Evolutionary conservation across 192 early-diverging fungal genomes (phyloP).

Genomic region (Mortierella hygrophila): DNA sequence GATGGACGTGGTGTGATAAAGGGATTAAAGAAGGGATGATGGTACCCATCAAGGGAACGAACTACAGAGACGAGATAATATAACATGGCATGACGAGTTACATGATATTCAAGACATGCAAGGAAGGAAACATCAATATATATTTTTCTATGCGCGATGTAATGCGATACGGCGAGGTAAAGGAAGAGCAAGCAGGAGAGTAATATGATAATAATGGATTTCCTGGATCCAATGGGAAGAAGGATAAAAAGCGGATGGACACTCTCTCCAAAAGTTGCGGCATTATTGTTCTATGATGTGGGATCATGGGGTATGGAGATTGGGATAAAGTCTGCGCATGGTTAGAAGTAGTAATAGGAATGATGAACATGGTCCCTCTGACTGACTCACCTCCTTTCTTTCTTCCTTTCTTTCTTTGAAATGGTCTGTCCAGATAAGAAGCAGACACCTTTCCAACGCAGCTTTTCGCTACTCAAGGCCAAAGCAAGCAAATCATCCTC

Average conservation of each 20-base stretch:
- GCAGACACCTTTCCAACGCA: conserved; percentile 10
- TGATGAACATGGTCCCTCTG: neutral
- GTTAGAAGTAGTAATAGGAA: neutral
- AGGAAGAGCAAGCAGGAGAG: neutral
- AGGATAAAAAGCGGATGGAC: neutral
- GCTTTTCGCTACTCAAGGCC: conserved; percentile 22
- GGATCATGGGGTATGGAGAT: neutral
- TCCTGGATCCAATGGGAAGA: neutral
- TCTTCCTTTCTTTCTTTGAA: neutral
- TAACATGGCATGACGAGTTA: no score
- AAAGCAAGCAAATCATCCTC: conserved; percentile 1
- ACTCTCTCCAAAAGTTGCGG: neutral
- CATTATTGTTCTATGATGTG: neutral
- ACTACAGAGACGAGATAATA: no score
- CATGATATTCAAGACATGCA: no score
- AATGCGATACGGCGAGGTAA: neutral
- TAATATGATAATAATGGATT: neutral
- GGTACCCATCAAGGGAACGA: no score
- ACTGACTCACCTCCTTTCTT: neutral
- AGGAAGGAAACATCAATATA: no score
- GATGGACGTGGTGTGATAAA: no score
- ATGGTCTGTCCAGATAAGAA: conserved; percentile 25
- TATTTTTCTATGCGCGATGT: no score
- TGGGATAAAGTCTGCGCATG: neutral
- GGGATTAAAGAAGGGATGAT: no score